These are phyloP conservation scores for Moricandia arvensis DNA, from an alignment of 345 rosid genomes.

Conservation along the genomic window DNA sequence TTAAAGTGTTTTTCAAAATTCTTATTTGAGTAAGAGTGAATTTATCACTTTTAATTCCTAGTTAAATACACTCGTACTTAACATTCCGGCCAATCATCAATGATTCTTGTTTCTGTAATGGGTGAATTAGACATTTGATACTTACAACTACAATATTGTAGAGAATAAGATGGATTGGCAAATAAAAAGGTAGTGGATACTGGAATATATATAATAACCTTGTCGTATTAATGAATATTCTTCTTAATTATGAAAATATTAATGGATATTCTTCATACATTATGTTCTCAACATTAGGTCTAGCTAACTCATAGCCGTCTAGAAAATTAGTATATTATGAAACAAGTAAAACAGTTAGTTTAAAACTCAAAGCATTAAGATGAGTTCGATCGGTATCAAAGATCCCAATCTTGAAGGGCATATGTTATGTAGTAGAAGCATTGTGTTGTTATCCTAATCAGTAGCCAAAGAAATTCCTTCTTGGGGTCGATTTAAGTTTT, in stretches of 20 bases:
- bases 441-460: background rate
- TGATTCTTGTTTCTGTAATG: too few species aligned
- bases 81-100: too few species aligned
- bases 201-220: too few species aligned
- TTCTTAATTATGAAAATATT: background rate
- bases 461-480: background rate
- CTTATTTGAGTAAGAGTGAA: too few species aligned
- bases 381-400: background rate
- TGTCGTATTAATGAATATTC: too few species aligned
- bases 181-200: too few species aligned
- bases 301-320: background rate
- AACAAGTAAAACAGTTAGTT: background rate
- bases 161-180: too few species aligned
- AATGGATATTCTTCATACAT: background rate
- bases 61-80: too few species aligned
- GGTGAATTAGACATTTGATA: too few species aligned
- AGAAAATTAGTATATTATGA: background rate
- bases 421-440: constrained; percentile 1
- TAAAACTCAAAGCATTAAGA: background rate
- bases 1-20: too few species aligned
- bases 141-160: background rate
- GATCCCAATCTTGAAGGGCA: background rate
- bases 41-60: too few species aligned
- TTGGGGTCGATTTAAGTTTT: background rate
- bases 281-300: background rate